These are phyloP conservation scores for Hymenotorrendiella dingleyae DNA, from an alignment of 2,329 filamentous ascomycete genomes.

Conservation along the genomic window DNA sequence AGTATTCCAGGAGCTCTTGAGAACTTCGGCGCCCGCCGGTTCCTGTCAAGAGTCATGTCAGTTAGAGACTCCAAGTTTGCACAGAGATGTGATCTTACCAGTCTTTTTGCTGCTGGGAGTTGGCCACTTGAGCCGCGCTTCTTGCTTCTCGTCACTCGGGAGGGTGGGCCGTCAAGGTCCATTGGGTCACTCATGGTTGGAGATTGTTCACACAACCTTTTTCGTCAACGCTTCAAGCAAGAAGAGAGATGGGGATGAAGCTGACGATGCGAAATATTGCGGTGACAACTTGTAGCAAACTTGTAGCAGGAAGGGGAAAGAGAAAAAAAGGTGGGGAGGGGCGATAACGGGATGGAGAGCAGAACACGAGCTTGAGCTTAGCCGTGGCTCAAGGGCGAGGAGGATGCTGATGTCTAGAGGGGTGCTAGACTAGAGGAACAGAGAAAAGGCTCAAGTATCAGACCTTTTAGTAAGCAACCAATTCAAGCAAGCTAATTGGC, in stretches of 20 bases:
- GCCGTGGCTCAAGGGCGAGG: neutral
- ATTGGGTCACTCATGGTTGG: constrained; percentile 24
- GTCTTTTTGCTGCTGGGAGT: constrained; percentile 15
- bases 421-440: no score
- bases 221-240: neutral
- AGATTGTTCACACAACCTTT: no score
- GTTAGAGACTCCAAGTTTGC: neutral
- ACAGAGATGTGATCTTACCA: constrained; percentile 9
- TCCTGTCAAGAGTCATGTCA: constrained; percentile 16
- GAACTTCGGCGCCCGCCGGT: constrained; percentile 23
- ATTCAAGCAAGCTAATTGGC: no score
- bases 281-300: neutral
- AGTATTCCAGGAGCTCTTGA: constrained; percentile 28
- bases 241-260: constrained; percentile 1
- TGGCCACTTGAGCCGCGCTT: constrained; percentile 26
- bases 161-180: constrained; percentile 20
- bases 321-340: neutral
- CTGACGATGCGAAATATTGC: constrained; percentile 1
- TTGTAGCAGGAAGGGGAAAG: neutral
- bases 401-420: no score
- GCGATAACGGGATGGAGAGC: neutral
- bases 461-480: no score
- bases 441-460: no score
- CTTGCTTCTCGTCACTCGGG: constrained; percentile 13
- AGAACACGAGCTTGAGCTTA: no score